Conservation (phyloP, 495 filamentous ascomycete genomes). For the Aspergillus mulundensis region DNA sequence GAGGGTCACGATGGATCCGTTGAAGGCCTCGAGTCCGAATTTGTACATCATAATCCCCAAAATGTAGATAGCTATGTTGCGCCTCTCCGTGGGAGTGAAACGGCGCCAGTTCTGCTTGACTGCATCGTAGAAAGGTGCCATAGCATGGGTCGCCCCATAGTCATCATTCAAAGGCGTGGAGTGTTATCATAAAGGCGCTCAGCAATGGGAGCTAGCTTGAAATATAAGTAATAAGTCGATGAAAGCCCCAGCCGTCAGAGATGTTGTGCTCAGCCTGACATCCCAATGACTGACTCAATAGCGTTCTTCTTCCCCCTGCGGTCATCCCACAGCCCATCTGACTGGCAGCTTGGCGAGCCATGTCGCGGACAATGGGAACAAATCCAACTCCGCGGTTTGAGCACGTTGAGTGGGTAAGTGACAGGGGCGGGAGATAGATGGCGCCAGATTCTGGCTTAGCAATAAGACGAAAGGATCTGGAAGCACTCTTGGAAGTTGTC, state of each 20-base stretch:
- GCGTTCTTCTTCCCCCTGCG: not conserved
- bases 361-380: not conserved
- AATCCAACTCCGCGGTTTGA: conserved; percentile 4
- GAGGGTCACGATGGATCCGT: conserved; percentile 36
- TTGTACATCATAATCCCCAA: conserved; percentile 37
- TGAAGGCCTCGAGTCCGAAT: conserved; percentile 45
- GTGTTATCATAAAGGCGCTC: not conserved
- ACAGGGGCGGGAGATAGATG: not conserved
- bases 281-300: not conserved
- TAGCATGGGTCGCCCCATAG: conserved; percentile 11
- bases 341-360: conserved; percentile 11
- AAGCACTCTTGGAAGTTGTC: conserved; percentile 1
- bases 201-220: not conserved
- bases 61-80: conserved; percentile 39
- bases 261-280: not conserved
- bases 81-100: conserved; percentile 30
- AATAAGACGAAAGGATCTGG: conserved; percentile 1
- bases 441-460: not conserved
- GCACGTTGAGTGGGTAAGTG: conserved; percentile 8
- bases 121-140: conserved; percentile 14
- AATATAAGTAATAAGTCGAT: conserved; percentile 8
- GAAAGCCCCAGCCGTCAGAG: not conserved
- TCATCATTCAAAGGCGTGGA: not conserved
- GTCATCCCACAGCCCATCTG: conserved; percentile 1
- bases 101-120: conserved; percentile 13